A percentile compares a stretch with the other conserved stretches of the same genome.
These are phyloP conservation scores for Termitomyces eurrhizus DNA, from an alignment of 768 basidiomycete genomes.

Conservation along the genomic window DNA sequence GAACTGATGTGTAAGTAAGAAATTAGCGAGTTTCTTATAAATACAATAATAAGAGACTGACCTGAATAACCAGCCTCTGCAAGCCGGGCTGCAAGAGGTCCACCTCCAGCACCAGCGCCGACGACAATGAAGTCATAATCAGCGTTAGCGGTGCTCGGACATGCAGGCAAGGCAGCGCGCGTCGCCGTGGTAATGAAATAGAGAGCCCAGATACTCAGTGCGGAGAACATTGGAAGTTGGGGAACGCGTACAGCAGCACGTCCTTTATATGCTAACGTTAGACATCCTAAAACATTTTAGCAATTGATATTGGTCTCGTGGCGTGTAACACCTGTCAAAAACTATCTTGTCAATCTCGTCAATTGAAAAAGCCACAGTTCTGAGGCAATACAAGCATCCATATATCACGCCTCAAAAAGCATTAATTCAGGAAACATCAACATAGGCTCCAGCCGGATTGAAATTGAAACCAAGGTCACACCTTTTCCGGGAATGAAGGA, in stretches of 20 bases:
- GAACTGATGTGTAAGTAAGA: constrained; percentile 13
- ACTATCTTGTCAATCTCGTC: too few species aligned
- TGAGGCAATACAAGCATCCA: too few species aligned
- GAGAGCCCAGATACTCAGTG: background rate
- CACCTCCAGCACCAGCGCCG: constrained; percentile 25
- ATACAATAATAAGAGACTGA: background rate
- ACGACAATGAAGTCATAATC: constrained; percentile 25
- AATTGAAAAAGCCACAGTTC: too few species aligned
- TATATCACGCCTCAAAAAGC: too few species aligned
- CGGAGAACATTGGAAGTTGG: background rate
- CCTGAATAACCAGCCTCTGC: constrained; percentile 23
- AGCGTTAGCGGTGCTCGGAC: constrained; percentile 8
- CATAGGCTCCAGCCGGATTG: too few species aligned
- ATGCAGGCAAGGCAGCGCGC: constrained; percentile 8
- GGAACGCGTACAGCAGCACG: background rate
- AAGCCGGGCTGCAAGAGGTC: constrained; percentile 23
- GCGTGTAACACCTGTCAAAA: too few species aligned
- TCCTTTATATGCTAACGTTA: background rate
- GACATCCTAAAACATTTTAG: background rate
- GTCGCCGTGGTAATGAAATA: background rate
- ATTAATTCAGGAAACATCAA: too few species aligned
- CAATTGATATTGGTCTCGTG: too few species aligned
- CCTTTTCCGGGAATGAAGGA: too few species aligned
- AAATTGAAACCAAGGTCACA: too few species aligned
- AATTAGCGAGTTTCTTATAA: background rate